Base-by-base conservation (phyloP, 2,329 filamentous ascomycete genomes). In the Beauveria sp. region DNA sequence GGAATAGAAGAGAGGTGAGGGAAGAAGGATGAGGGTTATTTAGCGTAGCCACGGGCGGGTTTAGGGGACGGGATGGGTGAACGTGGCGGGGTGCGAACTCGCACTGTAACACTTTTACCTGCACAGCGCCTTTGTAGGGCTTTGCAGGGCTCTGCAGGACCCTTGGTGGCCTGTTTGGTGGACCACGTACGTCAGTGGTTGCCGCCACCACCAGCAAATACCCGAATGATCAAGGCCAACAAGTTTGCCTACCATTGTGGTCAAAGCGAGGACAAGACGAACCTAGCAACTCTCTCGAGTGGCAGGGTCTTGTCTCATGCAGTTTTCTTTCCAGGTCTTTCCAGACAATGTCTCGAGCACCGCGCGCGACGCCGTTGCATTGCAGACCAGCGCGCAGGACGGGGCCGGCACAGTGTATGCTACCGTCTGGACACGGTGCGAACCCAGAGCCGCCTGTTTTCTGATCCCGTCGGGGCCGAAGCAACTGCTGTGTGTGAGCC, bases 11-110 rank as follows among this genome's bases (percentile, higher is more conserved):
- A 43, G 42, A n/a, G 18, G 42, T 43, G 53, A 52, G 60, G 45
- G 53, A 62, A 46, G 54, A 46, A 38, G 45, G 42, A 24, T n/a
- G 57, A 58, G 56, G 51, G 43, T 58, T 54, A 58, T 51, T 58
- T 38, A 56, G 61, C 50, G 38, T 22, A 40, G 51, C 30, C 30
- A 47, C 45, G 26, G 46, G 40, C 40, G 52, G 57, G 57, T 30
- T 10, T 26, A 49, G 47, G 20, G 60, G 42, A 58, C 40, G 38
- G 51, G 45, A 43, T 26, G 28, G 20, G 43, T 34, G 43, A 16
- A 18, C 45, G 40, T 6, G 45, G 46, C 34, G 24, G 18, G 46
- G 47, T 58, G 55, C 55, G 55, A 58, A n/a, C 3, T 45, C 55
- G 56, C 56, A 58, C 56, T 42, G 56, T 58, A 24, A 4, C 3